Conservation (phyloP, 148 eudicot genomes). For the Hydrangea macrophylla region DNA sequence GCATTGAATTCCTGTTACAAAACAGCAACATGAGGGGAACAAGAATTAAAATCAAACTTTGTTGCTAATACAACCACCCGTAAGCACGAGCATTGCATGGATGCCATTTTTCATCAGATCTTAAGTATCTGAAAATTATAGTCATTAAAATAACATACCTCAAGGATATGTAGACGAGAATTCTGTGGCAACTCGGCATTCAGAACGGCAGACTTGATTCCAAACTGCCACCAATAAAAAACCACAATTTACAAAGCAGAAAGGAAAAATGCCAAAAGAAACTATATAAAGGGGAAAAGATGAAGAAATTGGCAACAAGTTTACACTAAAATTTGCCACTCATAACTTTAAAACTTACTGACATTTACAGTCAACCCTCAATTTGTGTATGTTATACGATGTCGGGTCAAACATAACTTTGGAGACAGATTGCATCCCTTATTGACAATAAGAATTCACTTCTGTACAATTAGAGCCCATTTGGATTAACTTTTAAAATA, state of each 20-base stretch:
- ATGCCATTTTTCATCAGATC: background rate
- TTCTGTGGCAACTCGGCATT: slow-evolving; percentile 97
- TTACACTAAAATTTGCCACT: background rate
- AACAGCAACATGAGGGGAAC: slow-evolving; percentile 7
- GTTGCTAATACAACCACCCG: background rate
- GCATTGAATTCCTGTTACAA: slow-evolving; percentile 78
- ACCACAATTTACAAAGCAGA: background rate
- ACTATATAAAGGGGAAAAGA: too few relatives aligned
- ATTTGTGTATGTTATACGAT: background rate
- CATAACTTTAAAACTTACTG: background rate
- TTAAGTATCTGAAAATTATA: background rate
- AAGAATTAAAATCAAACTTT: background rate
- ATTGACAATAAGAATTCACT: too few relatives aligned
- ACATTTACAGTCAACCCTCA: background rate
- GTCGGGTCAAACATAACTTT: background rate
- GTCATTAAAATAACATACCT: slow-evolving; percentile 46
- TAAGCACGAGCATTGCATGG: background rate
- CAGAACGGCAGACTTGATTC: slow-evolving; percentile 77
- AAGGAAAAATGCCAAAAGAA: too few relatives aligned
- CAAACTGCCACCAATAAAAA: slow-evolving; percentile 58
- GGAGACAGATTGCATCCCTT: background rate
- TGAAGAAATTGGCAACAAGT: background rate
- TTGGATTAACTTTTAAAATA: too few relatives aligned
- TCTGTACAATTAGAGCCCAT: too few relatives aligned
- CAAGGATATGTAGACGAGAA: slow-evolving; percentile 92